Evolutionary conservation across 345 rosid genomes (phyloP), one percentile per base, ranked within the genome.

Genomic region (Mercurialis annua): DNA sequence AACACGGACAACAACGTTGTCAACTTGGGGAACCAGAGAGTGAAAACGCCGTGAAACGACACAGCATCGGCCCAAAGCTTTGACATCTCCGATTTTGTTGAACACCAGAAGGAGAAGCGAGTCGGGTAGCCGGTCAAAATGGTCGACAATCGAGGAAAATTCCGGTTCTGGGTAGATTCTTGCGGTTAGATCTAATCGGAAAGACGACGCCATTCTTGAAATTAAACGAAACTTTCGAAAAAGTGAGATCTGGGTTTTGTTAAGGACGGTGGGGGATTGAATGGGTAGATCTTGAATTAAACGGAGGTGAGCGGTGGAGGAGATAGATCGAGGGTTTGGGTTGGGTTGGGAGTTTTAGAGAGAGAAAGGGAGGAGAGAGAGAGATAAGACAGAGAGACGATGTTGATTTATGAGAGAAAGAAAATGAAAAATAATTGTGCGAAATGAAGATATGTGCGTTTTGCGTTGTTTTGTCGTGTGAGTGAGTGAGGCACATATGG

Each of bases 31-130:
- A 30, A 88, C 86, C 2, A 95, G 83, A 1, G 83, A 85, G 62
- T 85, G 92, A 58, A 92, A 94, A 0, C 99, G 81, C 16, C 86
- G 80, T 2, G 93, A 92, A 11, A 88, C 98, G 47, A 83, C 92
- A 47, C 87, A 83, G 92, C 98, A 95, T 4, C 97, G 84, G 17
- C 99, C 99, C 1, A 95, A 88, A 24, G 96, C 85, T 64, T 95
- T 95, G 40, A 92, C 97, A 71, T 95, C 97, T 46, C 90, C 96
- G 81, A 95, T 87, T 73, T 71, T 82, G 76, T 95, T 90, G 81
- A 95, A 87, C 56, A 95, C 76, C 0, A 90, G 65, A 49, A 90
- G 87, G 57, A 95, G 87, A 61, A 95, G 66, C 4, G 98, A 73
- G 80, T 90, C 96, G 0, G 96, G 98, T 0, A 95, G 84, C 20